Base-by-base conservation (phyloP, 208 protist species). In the Blastocrithidia nonstop region DNA sequence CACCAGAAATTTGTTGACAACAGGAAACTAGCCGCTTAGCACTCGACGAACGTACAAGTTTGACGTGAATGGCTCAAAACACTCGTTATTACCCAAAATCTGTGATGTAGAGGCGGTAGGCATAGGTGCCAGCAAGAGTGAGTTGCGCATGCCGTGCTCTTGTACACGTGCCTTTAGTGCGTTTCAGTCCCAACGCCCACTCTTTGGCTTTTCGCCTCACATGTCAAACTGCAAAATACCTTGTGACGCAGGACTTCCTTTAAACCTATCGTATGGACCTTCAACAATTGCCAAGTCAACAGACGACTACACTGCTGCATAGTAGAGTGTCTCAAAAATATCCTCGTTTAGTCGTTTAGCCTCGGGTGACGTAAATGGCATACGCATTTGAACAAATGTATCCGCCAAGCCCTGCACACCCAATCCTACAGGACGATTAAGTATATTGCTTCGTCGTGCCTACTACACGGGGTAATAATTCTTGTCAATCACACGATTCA, bases 241-340 rank as follows among this genome's bases (percentile, higher is more conserved):
- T 63, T 98, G 48, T 28, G 71, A 91, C 0, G 80, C 90, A 22
- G 97, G 97, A 27, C 83, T 96, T 31, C 96, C 96, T 28, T 53
- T 29, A 55, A 95, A 99, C 6, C 83, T 87, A 44, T 84, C 63
- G 62, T 99, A 99, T 4, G 93, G 42, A 35, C 97, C 97, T 11
- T 97, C 61, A 27, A 68, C 46, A 52, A 75, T 62, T 0, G 97
- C 96, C 8, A 99, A 40, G 36, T 98, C 94, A 41, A 76, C 64
- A 43, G 69, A 86, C 20, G 77, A 46, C 58, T 81, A 74, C 7
- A 98, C 57, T 0, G 97, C 93, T 21, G 69, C 95, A 60, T 92
- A 98, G 81, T 99, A 99, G 46, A 99, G 98, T 15, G 96, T 98
- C 67, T 99, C 98, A 53, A 99, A 99, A 62, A 99, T 99, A 15